phyloP scores from a whole-genome alignment of 2,329 filamentous ascomycete genomes.

The Claviceps maximensis region DNA sequence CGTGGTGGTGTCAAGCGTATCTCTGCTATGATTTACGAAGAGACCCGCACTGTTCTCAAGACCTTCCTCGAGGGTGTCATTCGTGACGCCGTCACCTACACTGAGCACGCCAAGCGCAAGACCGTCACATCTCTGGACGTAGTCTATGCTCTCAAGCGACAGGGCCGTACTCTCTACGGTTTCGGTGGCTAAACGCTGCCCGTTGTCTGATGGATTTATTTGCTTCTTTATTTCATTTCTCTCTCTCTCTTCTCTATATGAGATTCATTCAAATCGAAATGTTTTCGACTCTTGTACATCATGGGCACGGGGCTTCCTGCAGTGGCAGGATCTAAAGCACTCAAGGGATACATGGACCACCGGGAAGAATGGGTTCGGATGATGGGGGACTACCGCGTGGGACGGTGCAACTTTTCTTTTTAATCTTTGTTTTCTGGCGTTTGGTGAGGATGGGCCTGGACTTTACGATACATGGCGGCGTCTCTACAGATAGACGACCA shows the following conservation, averaged over 20 bases:
- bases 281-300: slow-evolving; percentile 3
- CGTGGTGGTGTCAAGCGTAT: slow-evolving; percentile 99
- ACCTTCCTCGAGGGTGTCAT: slow-evolving; percentile 67
- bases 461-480: slow-evolving; percentile 15
- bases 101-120: slow-evolving; percentile 71
- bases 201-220: neutral
- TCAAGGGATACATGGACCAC: neutral
- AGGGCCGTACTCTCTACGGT: slow-evolving; percentile 70
- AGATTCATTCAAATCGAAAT: neutral
- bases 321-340: neutral
- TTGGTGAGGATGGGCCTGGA: slow-evolving; percentile 1
- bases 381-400: slow-evolving; percentile 15
- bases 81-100: slow-evolving; percentile 66
- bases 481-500: slow-evolving; percentile 19
- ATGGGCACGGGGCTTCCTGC: neutral
- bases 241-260: neutral
- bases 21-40: slow-evolving; percentile 81
- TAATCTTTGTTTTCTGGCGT: slow-evolving; percentile 3
- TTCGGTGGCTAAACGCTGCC: slow-evolving; percentile 60
- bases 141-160: slow-evolving; percentile 55
- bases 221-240: neutral
- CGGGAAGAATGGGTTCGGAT: slow-evolving; percentile 4
- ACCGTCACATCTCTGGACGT: slow-evolving; percentile 60
- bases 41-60: slow-evolving; percentile 66
- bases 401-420: slow-evolving; percentile 8